Evolutionary conservation across 75 land plant species (phyloP), one percentile per base, ranked within the genome.

Genomic region (Selaginella tamariscina): DNA sequence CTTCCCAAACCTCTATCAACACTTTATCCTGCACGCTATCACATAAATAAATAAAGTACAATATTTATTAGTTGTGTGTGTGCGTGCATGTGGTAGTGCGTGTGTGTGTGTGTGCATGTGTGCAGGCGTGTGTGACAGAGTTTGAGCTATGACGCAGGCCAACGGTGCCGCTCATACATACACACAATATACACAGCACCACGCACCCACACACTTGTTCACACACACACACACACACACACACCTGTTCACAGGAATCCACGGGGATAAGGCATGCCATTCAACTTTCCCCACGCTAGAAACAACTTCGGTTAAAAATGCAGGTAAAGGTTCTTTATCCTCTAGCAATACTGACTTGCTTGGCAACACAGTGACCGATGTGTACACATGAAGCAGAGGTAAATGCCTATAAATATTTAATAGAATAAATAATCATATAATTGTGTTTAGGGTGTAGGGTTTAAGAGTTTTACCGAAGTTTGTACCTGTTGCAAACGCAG

Each of bases 231-330:
- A 20, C 54, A 49, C 54, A 11, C 18, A n/a, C 8, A 59, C 62
- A 9, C 8, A 71, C 73, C 73, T 71, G 68, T 23, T 64, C 2
- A 71, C 70, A 32, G 68, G 68, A 31, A 71, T 71, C 73, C 73
- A 64, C 21, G 73, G 54, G 1, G 73, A 65, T 64, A n/a, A n/a
- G 5, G 68, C 1, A n/a, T 71, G 44, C 73, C 73, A 71, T 31
- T 71, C 67, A 26, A 68, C 70, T 32, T 33, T 65, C 29, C 69
- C 73, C 11, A 0, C 64, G 68, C 73, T 56, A 29, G 24, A 18
- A 30, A 64, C 73, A 23, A 64, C 55, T 1, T 71, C 55, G 21
- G 65, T 71, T 63, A 71, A 26, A 39, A 65, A 71, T 24, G 70
- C 73, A 23, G 73, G 73, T 2, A 2, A 5, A 5, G 29, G 21